These are phyloP conservation scores for Haberlea rhodopensis DNA, from an alignment of 257 asterid species.

Conservation along the genomic window DNA sequence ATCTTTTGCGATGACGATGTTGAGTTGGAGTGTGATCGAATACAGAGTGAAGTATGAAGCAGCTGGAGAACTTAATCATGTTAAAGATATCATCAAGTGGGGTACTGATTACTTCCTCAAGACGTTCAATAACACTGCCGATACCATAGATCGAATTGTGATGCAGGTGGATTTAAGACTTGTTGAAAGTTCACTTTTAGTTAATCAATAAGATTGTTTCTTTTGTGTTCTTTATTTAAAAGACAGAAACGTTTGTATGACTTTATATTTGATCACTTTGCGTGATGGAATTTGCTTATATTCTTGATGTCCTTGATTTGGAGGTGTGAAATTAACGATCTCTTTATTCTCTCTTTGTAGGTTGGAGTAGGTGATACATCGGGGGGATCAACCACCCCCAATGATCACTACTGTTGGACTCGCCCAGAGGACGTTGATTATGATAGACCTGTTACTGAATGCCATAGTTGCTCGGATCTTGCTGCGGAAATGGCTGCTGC, in stretches of 20 bases:
- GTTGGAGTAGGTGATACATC: slow-evolving; percentile 84
- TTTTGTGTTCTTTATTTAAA: background rate
- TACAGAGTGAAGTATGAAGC: slow-evolving; percentile 83
- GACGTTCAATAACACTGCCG: slow-evolving; percentile 90
- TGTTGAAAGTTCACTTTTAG: background rate
- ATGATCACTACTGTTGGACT: slow-evolving; percentile 95
- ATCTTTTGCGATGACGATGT: slow-evolving; percentile 90
- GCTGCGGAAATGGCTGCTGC: slow-evolving; percentile 98
- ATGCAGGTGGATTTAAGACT: slow-evolving; percentile 56
- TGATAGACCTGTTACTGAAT: slow-evolving; percentile 54
- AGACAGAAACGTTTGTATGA: background rate
- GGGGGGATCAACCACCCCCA: slow-evolving; percentile 49
- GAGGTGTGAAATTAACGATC: background rate
- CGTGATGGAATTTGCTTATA: background rate
- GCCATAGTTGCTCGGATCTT: slow-evolving; percentile 80
- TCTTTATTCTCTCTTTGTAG: slow-evolving; percentile 35
- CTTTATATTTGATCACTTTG: slow-evolving; percentile 2
- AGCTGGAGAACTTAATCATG: slow-evolving; percentile 90
- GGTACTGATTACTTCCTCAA: slow-evolving; percentile 94
- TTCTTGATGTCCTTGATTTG: too few relatives aligned
- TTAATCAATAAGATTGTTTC: background rate
- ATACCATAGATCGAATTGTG: slow-evolving; percentile 58
- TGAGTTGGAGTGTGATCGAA: slow-evolving; percentile 98
- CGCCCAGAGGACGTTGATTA: slow-evolving; percentile 94
- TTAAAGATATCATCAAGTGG: slow-evolving; percentile 91